phyloP scores from a whole-genome alignment of 2,329 filamentous ascomycete species.

The Talaromyces albobiverticillius region DNA sequence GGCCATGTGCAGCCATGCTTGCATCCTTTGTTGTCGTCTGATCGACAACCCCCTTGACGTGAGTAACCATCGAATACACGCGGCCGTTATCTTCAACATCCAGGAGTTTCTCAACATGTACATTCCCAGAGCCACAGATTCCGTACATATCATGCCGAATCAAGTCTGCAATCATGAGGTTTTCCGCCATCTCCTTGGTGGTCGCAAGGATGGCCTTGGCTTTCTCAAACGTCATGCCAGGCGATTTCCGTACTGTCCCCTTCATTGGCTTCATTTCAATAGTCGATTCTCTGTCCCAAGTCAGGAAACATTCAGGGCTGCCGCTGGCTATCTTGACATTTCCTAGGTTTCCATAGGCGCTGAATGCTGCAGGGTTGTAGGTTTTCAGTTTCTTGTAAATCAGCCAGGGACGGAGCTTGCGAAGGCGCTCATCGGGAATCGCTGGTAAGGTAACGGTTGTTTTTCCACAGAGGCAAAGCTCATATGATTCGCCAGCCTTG shows the following conservation, averaged over 20 bases:
- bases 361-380: constrained; percentile 79
- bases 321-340: constrained; percentile 71
- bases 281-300: constrained; percentile 53
- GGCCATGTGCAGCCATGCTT: constrained; percentile 48
- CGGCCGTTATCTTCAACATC: constrained; percentile 86
- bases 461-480: constrained; percentile 77
- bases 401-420: constrained; percentile 56
- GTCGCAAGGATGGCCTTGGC: constrained; percentile 71
- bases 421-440: constrained; percentile 19
- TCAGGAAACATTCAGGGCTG: constrained; percentile 86
- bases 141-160: constrained; percentile 90
- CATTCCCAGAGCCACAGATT: constrained; percentile 72
- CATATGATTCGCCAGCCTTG: constrained; percentile 76
- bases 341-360: constrained; percentile 73
- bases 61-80: constrained; percentile 87
- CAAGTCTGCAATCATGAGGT: constrained; percentile 96
- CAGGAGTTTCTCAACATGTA: constrained; percentile 74
- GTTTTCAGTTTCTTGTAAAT: constrained; percentile 69
- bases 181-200: constrained; percentile 90
- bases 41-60: constrained; percentile 65
- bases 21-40: constrained; percentile 26
- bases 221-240: constrained; percentile 64
- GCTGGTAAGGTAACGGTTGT: constrained; percentile 57
- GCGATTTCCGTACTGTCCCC: constrained; percentile 82
- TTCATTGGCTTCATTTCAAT: constrained; percentile 85